Evolutionary conservation across 2,329 filamentous ascomycete species (phyloP), one percentile per base, ranked within the genome.

Genomic region (Fusarium oligoseptatum): DNA sequence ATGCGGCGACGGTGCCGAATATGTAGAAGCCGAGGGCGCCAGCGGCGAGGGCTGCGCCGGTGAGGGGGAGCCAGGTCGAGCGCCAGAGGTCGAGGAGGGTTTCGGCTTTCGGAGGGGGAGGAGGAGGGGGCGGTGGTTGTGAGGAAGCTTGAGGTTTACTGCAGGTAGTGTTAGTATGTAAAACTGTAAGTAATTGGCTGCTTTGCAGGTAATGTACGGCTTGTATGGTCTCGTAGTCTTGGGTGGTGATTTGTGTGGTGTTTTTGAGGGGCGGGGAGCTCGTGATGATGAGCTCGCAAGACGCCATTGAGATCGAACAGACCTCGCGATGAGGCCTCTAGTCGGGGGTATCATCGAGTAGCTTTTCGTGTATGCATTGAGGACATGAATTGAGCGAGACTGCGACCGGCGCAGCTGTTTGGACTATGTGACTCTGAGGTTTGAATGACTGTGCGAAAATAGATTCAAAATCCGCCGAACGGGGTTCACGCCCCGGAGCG

Each of bases 21-120:
- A 87, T 81, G 81, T 88, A 88, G 78, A 85, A 84, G 70, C 86
- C 85, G n/a, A 88, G 78, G 52, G 84, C 82, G 17, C 84, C 81
- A 12, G 86, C 84, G n/a, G 83, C 78, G 72, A 87, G 79, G 66
- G 86, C 85, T 67, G 85, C 84, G 58, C 87, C 87, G 67, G 87
- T 83, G 32, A 89, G 83, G 11, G 84, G 84, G 22, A 84, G 76
- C 83, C 80, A 87, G 72, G 83, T 83, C 80, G 73, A 82, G 80
- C 76, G 82, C 81, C 75, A 83, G 67, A 84, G 77, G 63, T 77
- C 74, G 63, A 81, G 80, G 71, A 84, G 78, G 56, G 82, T 83
- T 66, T 83, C 80, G 64, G 74, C 71, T 63, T 78, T 67, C 14
- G 73, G 73, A 32, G 77, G 79, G 12, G 77, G 74, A 1, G 70